A percentile compares a stretch with the other conserved stretches of the same genome.
Conservation (phyloP, 208 protist species). For the Crithidia mellificae region DNA sequence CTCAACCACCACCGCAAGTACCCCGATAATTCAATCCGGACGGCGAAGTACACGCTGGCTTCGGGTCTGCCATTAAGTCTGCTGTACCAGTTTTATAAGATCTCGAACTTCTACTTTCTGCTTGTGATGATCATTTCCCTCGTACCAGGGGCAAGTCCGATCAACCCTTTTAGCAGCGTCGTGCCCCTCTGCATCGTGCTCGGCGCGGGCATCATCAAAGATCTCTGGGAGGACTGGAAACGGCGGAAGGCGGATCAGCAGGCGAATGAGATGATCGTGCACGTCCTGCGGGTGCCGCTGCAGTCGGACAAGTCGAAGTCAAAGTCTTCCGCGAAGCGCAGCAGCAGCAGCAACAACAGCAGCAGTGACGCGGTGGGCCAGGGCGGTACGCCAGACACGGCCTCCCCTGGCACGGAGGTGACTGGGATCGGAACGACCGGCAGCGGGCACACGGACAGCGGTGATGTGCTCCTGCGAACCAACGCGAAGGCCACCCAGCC, state of each 20-base stretch:
- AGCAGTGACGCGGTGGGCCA: neutral
- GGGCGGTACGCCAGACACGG: neutral
- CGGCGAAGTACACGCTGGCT: constrained; percentile 67
- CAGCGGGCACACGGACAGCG: neutral
- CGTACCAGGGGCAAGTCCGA: constrained; percentile 83
- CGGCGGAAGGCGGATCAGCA: constrained; percentile 57
- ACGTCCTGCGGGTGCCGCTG: constrained; percentile 45
- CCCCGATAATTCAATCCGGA: constrained; percentile 66
- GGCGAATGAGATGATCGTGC: constrained; percentile 54
- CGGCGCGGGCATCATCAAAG: constrained; percentile 82
- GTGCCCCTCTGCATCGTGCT: constrained; percentile 87
- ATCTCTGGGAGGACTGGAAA: constrained; percentile 86
- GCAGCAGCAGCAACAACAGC: neutral
- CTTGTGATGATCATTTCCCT: constrained; percentile 87
- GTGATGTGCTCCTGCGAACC: neutral
- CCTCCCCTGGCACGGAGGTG: neutral
- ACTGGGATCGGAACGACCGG: neutral
- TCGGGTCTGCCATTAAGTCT: constrained; percentile 69
- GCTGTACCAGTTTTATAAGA: constrained; percentile 87
- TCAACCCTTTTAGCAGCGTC: constrained; percentile 88
- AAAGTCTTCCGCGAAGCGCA: neutral
- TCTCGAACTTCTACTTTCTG: constrained; percentile 95
- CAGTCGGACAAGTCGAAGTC: constrained; percentile 1
- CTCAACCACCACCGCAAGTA: constrained; percentile 47
- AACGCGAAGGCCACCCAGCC: neutral